phyloP scores from a whole-genome alignment of 495 filamentous ascomycete species.

The Xylaria intraflava region DNA sequence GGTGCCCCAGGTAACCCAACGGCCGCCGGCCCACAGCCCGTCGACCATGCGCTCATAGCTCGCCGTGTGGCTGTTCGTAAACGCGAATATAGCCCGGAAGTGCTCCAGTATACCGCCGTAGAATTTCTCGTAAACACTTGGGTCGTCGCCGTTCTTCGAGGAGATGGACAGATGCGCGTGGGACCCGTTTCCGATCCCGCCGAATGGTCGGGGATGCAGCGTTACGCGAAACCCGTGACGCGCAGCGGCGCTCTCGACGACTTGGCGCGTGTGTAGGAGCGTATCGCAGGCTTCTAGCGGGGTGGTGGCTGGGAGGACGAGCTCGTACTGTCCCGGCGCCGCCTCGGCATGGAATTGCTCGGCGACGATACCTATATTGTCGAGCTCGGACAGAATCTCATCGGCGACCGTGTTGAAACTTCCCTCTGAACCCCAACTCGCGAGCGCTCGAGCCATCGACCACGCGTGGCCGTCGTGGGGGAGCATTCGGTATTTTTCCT shows the following conservation, averaged over 20 bases:
- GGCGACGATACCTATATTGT: slow-evolving; percentile 62
- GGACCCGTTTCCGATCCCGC: slow-evolving; percentile 54
- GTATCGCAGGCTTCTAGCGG: slow-evolving; percentile 67
- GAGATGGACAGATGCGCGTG: slow-evolving; percentile 64
- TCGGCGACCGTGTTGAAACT: slow-evolving; percentile 27
- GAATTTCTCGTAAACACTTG: slow-evolving; percentile 47
- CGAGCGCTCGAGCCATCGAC: slow-evolving; percentile 51
- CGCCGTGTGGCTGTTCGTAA: slow-evolving; percentile 52
- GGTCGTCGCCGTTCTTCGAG: slow-evolving; percentile 29
- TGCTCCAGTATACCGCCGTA: slow-evolving; percentile 62
- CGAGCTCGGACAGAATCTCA: slow-evolving; percentile 54
- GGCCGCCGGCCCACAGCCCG: slow-evolving; percentile 66
- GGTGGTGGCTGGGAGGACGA: slow-evolving; percentile 58
- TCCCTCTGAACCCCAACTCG: slow-evolving; percentile 30
- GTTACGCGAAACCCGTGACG: slow-evolving; percentile 62
- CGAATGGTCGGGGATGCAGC: slow-evolving; percentile 65
- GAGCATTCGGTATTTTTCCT: slow-evolving; percentile 23
- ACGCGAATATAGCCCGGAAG: slow-evolving; percentile 57
- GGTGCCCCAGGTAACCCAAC: slow-evolving; percentile 69
- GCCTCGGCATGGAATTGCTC: slow-evolving; percentile 75
- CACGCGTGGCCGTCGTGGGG: slow-evolving; percentile 53
- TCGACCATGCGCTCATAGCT: slow-evolving; percentile 60
- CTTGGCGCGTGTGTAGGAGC: slow-evolving; percentile 64
- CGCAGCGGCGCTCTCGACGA: slow-evolving; percentile 53
- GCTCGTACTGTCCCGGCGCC: slow-evolving; percentile 72